Conservation (phyloP, 192 early-diverging fungal genomes). For the Helicostylum pulchrum region DNA sequence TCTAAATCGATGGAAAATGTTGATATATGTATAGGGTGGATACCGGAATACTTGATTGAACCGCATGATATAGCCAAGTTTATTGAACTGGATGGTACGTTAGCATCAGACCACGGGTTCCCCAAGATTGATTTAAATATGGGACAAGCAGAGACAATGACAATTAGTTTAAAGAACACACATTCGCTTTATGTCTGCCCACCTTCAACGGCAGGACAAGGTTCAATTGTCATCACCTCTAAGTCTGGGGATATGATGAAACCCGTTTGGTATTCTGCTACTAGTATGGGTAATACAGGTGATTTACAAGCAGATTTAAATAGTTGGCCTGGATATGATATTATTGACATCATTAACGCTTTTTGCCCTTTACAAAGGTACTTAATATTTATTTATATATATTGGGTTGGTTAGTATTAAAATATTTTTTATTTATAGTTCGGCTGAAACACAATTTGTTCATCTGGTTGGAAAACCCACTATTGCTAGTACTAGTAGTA, state of each 20-base stretch:
- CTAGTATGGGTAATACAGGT: neutral
- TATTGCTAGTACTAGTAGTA: too few relatives aligned
- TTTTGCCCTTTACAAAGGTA: slow-evolving; percentile 25
- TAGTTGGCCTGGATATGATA: slow-evolving; percentile 27
- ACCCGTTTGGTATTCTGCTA: slow-evolving; percentile 24
- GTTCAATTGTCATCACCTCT: slow-evolving; percentile 25
- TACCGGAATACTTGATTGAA: slow-evolving; percentile 30
- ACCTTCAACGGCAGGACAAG: slow-evolving; percentile 5
- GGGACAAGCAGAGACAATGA: slow-evolving; percentile 4
- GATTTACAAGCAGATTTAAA: slow-evolving; percentile 6
- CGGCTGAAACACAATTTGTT: neutral
- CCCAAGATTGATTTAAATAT: slow-evolving; percentile 17
- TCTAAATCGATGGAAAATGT: slow-evolving; percentile 11
- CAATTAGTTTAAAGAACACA: slow-evolving; percentile 5
- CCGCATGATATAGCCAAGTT: slow-evolving; percentile 14
- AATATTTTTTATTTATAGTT: neutral
- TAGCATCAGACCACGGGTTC: slow-evolving; percentile 13
- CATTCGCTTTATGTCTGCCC: slow-evolving; percentile 25
- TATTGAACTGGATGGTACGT: slow-evolving; percentile 16
- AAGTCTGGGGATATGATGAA: slow-evolving; percentile 23
- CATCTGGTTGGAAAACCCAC: neutral
- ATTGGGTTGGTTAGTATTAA: neutral
- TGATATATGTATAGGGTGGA: slow-evolving; percentile 23
- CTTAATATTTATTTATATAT: neutral
- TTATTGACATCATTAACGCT: slow-evolving; percentile 26